Percentiles rank a stretch among this genome's conserved stretches.
Conservation (phyloP, 1,284 basidiomycete species). For the Irpex sp. region DNA sequence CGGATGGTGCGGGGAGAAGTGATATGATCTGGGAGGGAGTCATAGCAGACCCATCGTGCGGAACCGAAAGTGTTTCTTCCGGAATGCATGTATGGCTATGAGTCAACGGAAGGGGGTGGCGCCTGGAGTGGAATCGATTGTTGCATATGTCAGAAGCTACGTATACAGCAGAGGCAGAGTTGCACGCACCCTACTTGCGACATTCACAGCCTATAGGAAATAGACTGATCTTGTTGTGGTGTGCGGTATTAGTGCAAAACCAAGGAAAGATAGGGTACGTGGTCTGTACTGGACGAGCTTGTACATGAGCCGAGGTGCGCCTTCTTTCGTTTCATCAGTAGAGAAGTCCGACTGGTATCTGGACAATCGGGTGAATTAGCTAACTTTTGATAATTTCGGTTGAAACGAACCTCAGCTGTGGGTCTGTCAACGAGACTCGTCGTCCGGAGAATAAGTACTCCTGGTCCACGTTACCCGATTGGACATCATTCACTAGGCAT, state of each 20-base stretch:
- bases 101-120: no score
- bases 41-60: no score
- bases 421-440: conserved; percentile 9
- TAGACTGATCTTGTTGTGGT: conserved; percentile 8
- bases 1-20: neutral
- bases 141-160: neutral
- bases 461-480: no score
- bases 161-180: neutral
- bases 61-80: no score
- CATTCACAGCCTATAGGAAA: neutral
- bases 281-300: conserved; percentile 11
- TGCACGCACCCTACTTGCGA: neutral
- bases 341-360: conserved; percentile 13
- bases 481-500: no score
- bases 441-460: neutral
- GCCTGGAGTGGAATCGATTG: no score
- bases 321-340: conserved; percentile 8
- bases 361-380: neutral
- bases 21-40: neutral
- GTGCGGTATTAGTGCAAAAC: neutral
- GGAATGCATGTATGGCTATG: no score
- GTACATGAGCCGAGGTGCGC: conserved; percentile 8
- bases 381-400: neutral
- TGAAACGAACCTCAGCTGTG: conserved; percentile 1
- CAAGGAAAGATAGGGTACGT: conserved; percentile 9